Evolutionary conservation across 768 basidiomycete genomes (phyloP), one percentile per base, ranked within the genome.

Genomic region (Rhizopogon sp.): DNA sequence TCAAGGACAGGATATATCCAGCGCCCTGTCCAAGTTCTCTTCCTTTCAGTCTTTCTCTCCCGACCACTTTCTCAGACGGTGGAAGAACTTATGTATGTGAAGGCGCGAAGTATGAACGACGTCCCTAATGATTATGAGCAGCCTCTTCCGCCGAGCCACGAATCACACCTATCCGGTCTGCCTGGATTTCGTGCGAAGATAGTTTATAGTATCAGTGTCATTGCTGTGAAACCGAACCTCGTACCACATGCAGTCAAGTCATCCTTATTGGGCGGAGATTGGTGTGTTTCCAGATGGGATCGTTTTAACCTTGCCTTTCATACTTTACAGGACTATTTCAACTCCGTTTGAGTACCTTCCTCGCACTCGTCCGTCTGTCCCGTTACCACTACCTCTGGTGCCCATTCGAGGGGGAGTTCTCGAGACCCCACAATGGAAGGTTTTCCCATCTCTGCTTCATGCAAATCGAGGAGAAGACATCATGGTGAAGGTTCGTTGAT

Each of bases 141-240:
- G 88, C 75, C 81, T 43, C 73, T 91, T 22, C 88, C 88, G 20
- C 89, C 88, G 1, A 87, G 81, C 11, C 85, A 82, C 57, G 74
- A 82, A 54, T 81, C 85, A 14, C 85, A 84, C 58, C 72, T 90
- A 16, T 78, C 80, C 11, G 88, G 88, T 3, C 66, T 90, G 6
- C 88, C 88, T 9, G 89, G 88, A 1, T 89, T 90, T 62, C 72
- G 75, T 14, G 87, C 88, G 13, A 78, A 68, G 6, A 81, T 88
- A 51, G 79, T 80, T 25, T 91, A 90, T 63, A 75, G 74, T 28
- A 75, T 89, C 8, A 78, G 72, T 51, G 83, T 76, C 1, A 70
- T 74, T 25, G 76, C 82, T 25, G 70, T 75, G 56, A 83, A 81
- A 61, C 77, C 76, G 40, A 70, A 68, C 54, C 69, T 70, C 22